A percentile compares a stretch with the other conserved stretches of the same genome.
Conservation (phyloP, 805 yeast species). For the Tetrapisispora iriomotensis region DNA sequence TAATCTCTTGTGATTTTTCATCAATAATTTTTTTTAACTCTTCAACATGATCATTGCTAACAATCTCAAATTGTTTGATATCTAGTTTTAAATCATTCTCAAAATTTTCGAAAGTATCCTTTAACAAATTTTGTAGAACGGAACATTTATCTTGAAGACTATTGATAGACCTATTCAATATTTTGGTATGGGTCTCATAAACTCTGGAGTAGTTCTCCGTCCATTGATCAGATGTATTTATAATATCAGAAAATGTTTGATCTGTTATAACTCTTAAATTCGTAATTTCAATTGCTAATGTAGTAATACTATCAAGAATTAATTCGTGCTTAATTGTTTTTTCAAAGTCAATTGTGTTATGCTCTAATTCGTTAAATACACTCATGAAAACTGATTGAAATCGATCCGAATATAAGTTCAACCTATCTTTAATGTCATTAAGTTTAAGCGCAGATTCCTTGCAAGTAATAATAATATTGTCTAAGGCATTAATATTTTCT, state of each 20-base stretch:
- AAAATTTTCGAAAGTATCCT: not conserved
- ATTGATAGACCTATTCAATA: not conserved
- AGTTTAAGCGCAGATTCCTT: constrained; percentile 5
- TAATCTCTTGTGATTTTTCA: not conserved
- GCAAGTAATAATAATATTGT: constrained; percentile 4
- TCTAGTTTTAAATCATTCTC: not conserved
- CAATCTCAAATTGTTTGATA: not conserved
- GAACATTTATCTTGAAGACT: not conserved
- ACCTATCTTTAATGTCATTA: constrained; percentile 1
- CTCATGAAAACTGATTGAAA: constrained; percentile 5
- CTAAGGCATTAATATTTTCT: constrained; percentile 9
- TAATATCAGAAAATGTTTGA: not conserved
- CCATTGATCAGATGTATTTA: not conserved
- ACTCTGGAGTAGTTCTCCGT: not conserved
- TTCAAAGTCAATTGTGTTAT: constrained; percentile 1
- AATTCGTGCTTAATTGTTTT: not conserved
- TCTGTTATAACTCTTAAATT: not conserved
- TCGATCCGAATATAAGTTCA: constrained; percentile 6
- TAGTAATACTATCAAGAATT: not conserved
- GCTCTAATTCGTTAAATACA: constrained; percentile 6
- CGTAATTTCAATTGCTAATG: not conserved
- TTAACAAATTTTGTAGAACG: not conserved
- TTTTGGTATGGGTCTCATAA: not conserved
- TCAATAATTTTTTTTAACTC: not conserved
- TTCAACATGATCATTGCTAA: not conserved